Evolutionary conservation across 805 yeast genomes (phyloP), one percentile per base, ranked within the genome.

Genomic region (Candida adriatica): DNA sequence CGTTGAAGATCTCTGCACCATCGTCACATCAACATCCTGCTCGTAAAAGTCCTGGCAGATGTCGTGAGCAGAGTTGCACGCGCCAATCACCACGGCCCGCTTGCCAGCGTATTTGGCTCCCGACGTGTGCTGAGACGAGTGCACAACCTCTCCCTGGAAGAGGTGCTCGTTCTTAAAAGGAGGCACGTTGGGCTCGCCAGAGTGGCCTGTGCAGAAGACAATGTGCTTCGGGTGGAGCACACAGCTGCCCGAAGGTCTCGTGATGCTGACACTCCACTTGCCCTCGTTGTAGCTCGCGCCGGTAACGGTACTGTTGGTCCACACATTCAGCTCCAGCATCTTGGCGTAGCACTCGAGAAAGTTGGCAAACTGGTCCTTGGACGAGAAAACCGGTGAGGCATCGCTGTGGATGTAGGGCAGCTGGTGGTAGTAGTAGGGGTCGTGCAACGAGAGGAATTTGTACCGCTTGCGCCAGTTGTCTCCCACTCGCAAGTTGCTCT

Each of bases 401-500:
- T 69, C 69, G 39, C 58, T 59, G 26, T 54, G 47, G 29, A 65
- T 35, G 41, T 65, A 65, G 9, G 69, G 55, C 33, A 66, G 43
- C 40, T 62, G 63, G 41, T 61, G 65, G 37, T 58, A 58, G 55
- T 60, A 63, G 35, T 61, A 64, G 1, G 70, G 69, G 42, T 66
- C 72, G 42, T 66, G 72, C 18, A 66, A 45, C 6, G 66, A 64
- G 23, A 66, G 48, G 30, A 66, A 64, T 43, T 59, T 60, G 43
- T 66, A 66, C 24, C 72, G 49, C 34, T 53, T 51, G 45, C 72
- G 55, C 71, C 71, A 66, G 45, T 66, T 65, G 39, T 66, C 71
- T 37, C 72, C 71, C 30, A 64, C 51, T 19, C 54, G 44, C 30
- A 37, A 18, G 43, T 60, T 57, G 15, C 53, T 49, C 26, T 65